Percentiles rank a stretch among this genome's conserved stretches.
Evolutionary conservation across 495 filamentous ascomycete genomes (phyloP).

Genomic region (Annulohypoxylon stygium): DNA sequence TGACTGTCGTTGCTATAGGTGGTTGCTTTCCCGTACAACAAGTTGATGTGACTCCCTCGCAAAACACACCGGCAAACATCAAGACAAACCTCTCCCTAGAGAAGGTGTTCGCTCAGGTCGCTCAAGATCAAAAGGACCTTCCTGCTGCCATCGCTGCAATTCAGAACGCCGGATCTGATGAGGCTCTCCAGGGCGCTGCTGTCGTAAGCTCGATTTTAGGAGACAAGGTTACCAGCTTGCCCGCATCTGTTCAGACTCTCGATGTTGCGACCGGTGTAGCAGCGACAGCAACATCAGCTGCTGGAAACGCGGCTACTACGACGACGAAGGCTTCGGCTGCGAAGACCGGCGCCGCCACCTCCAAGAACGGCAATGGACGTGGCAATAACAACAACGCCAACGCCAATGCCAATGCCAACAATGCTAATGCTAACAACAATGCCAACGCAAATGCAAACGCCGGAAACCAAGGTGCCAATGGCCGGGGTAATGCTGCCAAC

Average conservation of each 20-base stretch:
- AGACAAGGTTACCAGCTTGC: slow-evolving; percentile 32
- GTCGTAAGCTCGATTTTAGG: slow-evolving; percentile 43
- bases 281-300: slow-evolving; percentile 3
- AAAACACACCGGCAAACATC: slow-evolving; percentile 55
- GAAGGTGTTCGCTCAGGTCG: slow-evolving; percentile 48
- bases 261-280: slow-evolving; percentile 26
- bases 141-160: slow-evolving; percentile 54
- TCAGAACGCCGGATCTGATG: slow-evolving; percentile 50
- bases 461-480: background rate
- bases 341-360: slow-evolving; percentile 17
- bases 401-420: slow-evolving; percentile 35
- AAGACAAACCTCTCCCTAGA: slow-evolving; percentile 50
- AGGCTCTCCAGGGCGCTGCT: slow-evolving; percentile 51
- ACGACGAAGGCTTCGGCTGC: slow-evolving; percentile 26
- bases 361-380: background rate
- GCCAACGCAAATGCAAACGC: background rate
- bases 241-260: slow-evolving; percentile 30
- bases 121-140: slow-evolving; percentile 53
- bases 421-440: slow-evolving; percentile 14
- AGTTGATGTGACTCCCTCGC: slow-evolving; percentile 49
- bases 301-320: slow-evolving; percentile 1
- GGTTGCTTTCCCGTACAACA: slow-evolving; percentile 64
- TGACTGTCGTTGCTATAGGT: background rate
- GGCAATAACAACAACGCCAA: slow-evolving; percentile 5
- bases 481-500: background rate